Percentiles rank a stretch among this genome's conserved stretches.
Evolutionary conservation across 768 basidiomycete species (phyloP).

Genomic region (Exsudoporus frostii): DNA sequence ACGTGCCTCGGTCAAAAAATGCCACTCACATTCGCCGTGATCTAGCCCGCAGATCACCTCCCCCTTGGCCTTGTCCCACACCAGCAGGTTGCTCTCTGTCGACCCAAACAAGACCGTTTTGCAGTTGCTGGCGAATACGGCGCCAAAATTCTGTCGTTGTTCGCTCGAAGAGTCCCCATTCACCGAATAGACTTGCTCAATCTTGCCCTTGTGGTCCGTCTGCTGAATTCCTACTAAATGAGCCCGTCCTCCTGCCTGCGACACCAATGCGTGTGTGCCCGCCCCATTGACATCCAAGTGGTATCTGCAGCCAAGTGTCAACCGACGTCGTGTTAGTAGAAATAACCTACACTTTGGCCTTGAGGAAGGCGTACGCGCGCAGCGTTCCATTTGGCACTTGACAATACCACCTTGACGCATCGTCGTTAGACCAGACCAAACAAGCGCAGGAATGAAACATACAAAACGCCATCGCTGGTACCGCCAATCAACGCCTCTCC

Average conservation of each 20-base stretch:
- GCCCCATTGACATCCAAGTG: constrained; percentile 51
- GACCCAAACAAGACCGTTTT: constrained; percentile 57
- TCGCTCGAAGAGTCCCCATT: constrained; percentile 34
- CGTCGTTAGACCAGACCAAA: constrained; percentile 7
- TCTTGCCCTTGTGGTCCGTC: constrained; percentile 47
- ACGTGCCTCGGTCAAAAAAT: not conserved
- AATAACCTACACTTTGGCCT: constrained; percentile 52
- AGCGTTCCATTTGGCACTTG: constrained; percentile 65
- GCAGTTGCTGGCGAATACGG: constrained; percentile 51
- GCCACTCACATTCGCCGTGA: constrained; percentile 52
- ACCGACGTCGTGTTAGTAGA: not conserved
- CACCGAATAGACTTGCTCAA: constrained; percentile 51
- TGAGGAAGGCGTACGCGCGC: constrained; percentile 56
- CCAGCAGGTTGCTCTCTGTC: constrained; percentile 51
- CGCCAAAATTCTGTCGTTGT: constrained; percentile 39
- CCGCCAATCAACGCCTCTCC: constrained; percentile 66
- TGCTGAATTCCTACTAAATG: constrained; percentile 50
- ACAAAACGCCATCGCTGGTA: constrained; percentile 69
- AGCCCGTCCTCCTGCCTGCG: constrained; percentile 47
- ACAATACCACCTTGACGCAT: constrained; percentile 55
- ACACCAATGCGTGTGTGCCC: constrained; percentile 52
- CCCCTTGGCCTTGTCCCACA: constrained; percentile 59
- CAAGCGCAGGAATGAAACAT: constrained; percentile 19
- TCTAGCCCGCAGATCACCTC: constrained; percentile 56
- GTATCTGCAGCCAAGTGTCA: constrained; percentile 37